Evolutionary conservation across 2,329 filamentous ascomycete species (phyloP).

Genomic region (Ophiostoma novo-ulmi): DNA sequence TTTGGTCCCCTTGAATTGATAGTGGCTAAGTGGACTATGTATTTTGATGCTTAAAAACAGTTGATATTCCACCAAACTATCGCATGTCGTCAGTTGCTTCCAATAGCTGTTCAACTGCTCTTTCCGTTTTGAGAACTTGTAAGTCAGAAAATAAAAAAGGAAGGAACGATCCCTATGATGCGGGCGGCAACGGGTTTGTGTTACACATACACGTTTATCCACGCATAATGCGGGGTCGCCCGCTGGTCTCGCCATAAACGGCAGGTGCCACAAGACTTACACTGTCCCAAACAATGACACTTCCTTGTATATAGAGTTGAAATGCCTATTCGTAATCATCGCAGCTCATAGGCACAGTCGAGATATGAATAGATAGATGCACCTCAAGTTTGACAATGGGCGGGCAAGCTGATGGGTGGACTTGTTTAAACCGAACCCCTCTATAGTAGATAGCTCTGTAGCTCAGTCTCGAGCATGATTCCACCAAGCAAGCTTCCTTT

Average conservation of each 20-base stretch:
- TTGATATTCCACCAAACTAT: not conserved
- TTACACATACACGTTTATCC: constrained; percentile 13
- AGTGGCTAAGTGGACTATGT: not conserved
- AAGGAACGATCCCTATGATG: not conserved
- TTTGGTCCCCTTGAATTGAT: not conserved
- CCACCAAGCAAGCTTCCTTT: constrained; percentile 1
- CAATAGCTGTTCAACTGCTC: not conserved
- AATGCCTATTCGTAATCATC: not conserved
- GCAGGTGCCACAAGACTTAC: constrained; percentile 7
- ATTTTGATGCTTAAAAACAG: not conserved
- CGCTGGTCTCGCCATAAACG: not conserved
- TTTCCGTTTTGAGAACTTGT: not conserved
- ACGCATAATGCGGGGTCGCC: constrained; percentile 9
- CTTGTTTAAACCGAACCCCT: constrained; percentile 18
- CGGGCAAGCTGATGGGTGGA: constrained; percentile 20
- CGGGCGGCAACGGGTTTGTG: not conserved
- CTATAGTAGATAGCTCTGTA: not conserved
- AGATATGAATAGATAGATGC: not conserved
- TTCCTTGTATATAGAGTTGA: not conserved
- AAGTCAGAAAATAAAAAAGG: not conserved
- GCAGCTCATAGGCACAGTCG: not conserved
- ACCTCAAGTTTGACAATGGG: not conserved
- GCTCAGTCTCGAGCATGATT: not conserved
- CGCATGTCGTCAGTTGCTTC: not conserved
- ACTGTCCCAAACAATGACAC: not conserved